Evolutionary conservation across 2,329 filamentous ascomycete genomes (phyloP).

Genomic region (Daldinia sp.): DNA sequence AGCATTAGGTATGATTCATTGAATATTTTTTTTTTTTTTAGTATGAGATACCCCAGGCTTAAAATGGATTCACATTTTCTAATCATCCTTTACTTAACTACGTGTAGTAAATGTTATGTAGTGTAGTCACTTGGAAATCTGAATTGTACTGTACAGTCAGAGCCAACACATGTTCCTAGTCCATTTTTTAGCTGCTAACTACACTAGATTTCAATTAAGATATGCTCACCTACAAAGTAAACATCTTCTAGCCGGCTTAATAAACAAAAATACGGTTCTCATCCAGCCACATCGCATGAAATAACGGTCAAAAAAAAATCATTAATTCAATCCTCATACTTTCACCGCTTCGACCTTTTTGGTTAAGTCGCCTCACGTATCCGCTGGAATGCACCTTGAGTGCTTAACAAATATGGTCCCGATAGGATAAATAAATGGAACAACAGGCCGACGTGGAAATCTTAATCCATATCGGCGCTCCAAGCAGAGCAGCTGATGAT

Average conservation of each 20-base stretch:
- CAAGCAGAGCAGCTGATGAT: conserved; percentile 63
- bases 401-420: conserved; percentile 29
- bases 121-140: neutral
- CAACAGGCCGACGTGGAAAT: conserved; percentile 60
- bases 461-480: conserved; percentile 67
- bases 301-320: neutral
- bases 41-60: neutral
- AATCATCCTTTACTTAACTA: neutral
- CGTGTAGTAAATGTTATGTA: neutral
- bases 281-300: neutral
- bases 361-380: conserved; percentile 6
- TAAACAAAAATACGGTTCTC: conserved; percentile 1
- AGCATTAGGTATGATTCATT: neutral
- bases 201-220: neutral
- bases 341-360: conserved; percentile 2
- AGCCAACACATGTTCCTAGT: neutral
- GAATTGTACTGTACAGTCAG: neutral
- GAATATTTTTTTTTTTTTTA: neutral
- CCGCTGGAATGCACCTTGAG: neutral
- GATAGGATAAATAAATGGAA: conserved; percentile 51
- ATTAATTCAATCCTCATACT: neutral
- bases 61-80: neutral
- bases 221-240: conserved; percentile 3
- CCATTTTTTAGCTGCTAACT: conserved; percentile 6
- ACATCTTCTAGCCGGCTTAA: neutral